Base-by-base conservation (phyloP, 225 moss, liverwort and hornwort species). In the Marchantia polymorpha region DNA sequence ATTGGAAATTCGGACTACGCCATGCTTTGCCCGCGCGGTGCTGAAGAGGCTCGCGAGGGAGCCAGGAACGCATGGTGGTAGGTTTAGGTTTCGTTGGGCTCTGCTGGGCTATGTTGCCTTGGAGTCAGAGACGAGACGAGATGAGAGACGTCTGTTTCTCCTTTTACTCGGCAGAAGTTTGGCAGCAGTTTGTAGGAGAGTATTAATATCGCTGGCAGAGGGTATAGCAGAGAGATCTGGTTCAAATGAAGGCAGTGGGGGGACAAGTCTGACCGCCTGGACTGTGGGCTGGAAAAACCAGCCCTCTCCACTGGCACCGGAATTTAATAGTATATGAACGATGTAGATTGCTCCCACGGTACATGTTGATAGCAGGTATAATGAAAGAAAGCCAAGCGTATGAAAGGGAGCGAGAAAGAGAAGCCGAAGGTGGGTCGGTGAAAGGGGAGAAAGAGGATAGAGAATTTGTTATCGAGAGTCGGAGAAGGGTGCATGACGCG, bases 401-500 rank as follows among this genome's bases (percentile, higher is more conserved):
- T 8, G 63, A n/a, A 63, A 8, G 63, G 23, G 22, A 20, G 19
- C 23, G 19, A 8, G 63, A 63, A 20, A 63, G 22, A 63, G 63
- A 17, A 20, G 20, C 19, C 0, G 68, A 46, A 31, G 30, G 68
- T 69, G 68, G 68, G 68, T 69, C 27, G 68, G 68, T 69, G 68
- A 69, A 69, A 65, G 26, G 65, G 26, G 26, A 65, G 13, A 56
- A 56, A 63, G 63, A 63, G 63, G 63, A 63, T 63, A 63, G 63
- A 63, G 63, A 63, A 63, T 63, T 63, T 63, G 63, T 23, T 63
- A 63, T 63, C 22, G 23, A n/a, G 63, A 3, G 68, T 69, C 14
- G 68, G 19, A 29, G 27, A 10, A 69, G 27, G 17, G 23, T 31
- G 29, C 13, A 69, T 69, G 68, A 69, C 68, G 30, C 39, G 39